These are phyloP conservation scores for Kluyveromyces sp. DNA, from an alignment of 1,139 yeast species.

Conservation along the genomic window DNA sequence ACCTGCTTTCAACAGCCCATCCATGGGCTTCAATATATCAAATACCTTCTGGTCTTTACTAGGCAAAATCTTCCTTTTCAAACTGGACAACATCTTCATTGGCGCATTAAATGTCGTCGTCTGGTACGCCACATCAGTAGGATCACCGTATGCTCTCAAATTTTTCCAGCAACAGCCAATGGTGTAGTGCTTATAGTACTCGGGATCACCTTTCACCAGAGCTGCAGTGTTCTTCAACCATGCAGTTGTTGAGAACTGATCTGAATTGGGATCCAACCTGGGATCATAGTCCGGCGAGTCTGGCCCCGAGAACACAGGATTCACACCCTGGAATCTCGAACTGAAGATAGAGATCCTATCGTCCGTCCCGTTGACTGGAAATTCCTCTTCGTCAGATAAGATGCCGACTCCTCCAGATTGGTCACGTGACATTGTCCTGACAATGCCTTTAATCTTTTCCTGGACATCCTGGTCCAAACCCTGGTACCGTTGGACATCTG, in stretches of 20 bases:
- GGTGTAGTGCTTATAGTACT: conserved; percentile 54
- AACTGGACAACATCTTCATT: conserved; percentile 19
- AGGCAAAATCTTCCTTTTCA: conserved; percentile 25
- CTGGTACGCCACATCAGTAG: conserved; percentile 75
- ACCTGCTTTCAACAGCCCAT: conserved; percentile 62
- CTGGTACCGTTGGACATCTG: not conserved
- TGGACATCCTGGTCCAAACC: conserved; percentile 3
- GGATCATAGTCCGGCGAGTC: conserved; percentile 34
- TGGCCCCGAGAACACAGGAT: conserved; percentile 19
- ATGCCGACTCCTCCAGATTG: not conserved
- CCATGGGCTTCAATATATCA: conserved; percentile 62
- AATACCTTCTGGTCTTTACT: conserved; percentile 30
- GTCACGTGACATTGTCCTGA: conserved; percentile 3
- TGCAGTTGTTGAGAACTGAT: conserved; percentile 50
- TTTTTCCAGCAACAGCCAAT: conserved; percentile 66
- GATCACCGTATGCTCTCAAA: conserved; percentile 66
- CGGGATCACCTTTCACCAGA: conserved; percentile 51
- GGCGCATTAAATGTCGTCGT: conserved; percentile 55
- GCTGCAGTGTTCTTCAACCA: conserved; percentile 71
- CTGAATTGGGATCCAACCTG: conserved; percentile 47
- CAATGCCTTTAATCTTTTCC: conserved; percentile 1
- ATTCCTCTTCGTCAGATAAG: not conserved
- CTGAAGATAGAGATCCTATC: conserved; percentile 8
- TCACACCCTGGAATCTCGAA: conserved; percentile 13
- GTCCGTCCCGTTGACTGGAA: not conserved